These are phyloP conservation scores for Pestalotiopsis fici DNA, from an alignment of 2,329 filamentous ascomycete genomes.

Conservation along the genomic window DNA sequence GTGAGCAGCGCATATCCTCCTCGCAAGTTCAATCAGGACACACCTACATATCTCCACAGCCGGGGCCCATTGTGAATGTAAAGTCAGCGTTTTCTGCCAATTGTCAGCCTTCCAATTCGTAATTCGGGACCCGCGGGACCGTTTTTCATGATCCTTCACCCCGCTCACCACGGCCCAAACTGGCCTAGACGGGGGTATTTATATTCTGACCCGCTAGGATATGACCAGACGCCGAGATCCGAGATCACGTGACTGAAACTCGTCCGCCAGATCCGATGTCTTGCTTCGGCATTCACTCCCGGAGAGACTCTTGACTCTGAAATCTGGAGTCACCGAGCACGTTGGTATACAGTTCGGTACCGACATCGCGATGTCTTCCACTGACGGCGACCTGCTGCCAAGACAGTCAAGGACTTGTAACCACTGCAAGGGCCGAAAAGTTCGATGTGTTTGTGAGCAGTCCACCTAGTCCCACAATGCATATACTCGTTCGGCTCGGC, in stretches of 20 bases:
- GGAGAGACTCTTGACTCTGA: neutral
- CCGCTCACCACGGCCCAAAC: neutral
- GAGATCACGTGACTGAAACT: neutral
- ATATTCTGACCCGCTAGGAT: neutral
- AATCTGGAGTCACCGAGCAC: neutral
- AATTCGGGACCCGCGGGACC: neutral
- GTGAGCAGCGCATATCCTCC: too few relatives aligned
- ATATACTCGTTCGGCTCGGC: neutral
- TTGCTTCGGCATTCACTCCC: neutral
- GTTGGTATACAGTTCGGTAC: neutral
- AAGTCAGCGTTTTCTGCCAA: neutral
- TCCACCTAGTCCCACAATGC: neutral
- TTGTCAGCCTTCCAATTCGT: neutral
- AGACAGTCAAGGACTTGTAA: conserved; percentile 7
- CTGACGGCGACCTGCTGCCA: neutral
- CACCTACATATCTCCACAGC: too few relatives aligned
- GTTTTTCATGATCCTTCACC: neutral
- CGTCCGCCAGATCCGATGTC: neutral
- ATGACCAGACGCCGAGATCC: neutral
- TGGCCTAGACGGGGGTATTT: neutral
- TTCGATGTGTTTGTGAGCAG: conserved; percentile 1
- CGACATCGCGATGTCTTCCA: neutral
- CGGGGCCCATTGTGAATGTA: too few relatives aligned
- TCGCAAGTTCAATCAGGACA: too few relatives aligned
- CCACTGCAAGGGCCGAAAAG: conserved; percentile 7